Conservation (phyloP, 306 rosid genomes). For the Prunus persica region Prunus_persica_NCBIv2 NC_034013.1:9393501-9394000, state of each 20-base stretch:
- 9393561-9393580: constrained; percentile 90
- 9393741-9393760: not conserved
- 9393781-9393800: not conserved
- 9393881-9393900: constrained; percentile 94
- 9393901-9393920: constrained; percentile 94
- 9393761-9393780: not conserved
- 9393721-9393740: not conserved
- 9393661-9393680: constrained; percentile 9
- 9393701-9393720: not conserved
- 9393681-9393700: not conserved
- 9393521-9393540: constrained; percentile 98
- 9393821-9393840: not conserved
- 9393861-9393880: constrained; percentile 45
- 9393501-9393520: constrained; percentile 81
- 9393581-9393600: constrained; percentile 86
- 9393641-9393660: constrained; percentile 8
- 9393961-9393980: constrained; percentile 71
- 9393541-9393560: constrained; percentile 78
- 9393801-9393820: not conserved
- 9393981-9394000: constrained; percentile 71
- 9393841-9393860: constrained; percentile 56
- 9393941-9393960: constrained; percentile 61
- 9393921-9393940: constrained; percentile 90
- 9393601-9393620: constrained; percentile 81
- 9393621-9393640: constrained; percentile 63